These are phyloP conservation scores for Talinum fruticosum DNA, from an alignment of 148 eudicot genomes.

Conservation along the genomic window DNA sequence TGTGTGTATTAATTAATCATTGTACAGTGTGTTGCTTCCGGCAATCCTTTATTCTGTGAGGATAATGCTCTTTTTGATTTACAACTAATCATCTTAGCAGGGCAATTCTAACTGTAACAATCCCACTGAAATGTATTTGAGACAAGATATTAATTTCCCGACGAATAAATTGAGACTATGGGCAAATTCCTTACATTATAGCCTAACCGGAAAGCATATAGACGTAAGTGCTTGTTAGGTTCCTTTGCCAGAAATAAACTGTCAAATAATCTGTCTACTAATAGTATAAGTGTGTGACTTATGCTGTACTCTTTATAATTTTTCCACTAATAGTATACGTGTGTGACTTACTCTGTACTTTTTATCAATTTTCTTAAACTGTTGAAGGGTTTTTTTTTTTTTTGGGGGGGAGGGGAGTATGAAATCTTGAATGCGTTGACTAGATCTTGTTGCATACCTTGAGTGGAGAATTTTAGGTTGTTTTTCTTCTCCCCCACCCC, in stretches of 20 bases:
- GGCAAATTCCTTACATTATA: not conserved
- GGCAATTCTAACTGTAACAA: not conserved
- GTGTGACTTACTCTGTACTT: too few species aligned
- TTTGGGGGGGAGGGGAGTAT: too few species aligned
- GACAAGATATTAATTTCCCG: not conserved
- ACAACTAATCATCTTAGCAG: not conserved
- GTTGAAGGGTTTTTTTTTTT: too few species aligned
- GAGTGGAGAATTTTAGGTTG: too few species aligned
- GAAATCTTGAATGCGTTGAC: too few species aligned
- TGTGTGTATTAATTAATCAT: not conserved
- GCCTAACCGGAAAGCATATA: not conserved
- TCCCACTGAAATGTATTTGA: not conserved
- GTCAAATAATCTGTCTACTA: too few species aligned
- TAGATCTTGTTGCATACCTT: too few species aligned
- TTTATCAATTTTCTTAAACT: too few species aligned
- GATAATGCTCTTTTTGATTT: not conserved
- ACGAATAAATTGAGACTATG: not conserved
- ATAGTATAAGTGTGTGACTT: too few species aligned
- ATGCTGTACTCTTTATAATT: too few species aligned
- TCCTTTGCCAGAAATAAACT: not conserved
- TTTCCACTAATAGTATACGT: too few species aligned
- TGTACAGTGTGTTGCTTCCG: not conserved
- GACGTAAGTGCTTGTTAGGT: not conserved
- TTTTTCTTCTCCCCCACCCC: too few species aligned
- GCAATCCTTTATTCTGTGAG: not conserved